These are phyloP conservation scores for Myrmaecium sp. DNA, from an alignment of 2,329 filamentous ascomycete genomes.

Conservation along the genomic window DNA sequence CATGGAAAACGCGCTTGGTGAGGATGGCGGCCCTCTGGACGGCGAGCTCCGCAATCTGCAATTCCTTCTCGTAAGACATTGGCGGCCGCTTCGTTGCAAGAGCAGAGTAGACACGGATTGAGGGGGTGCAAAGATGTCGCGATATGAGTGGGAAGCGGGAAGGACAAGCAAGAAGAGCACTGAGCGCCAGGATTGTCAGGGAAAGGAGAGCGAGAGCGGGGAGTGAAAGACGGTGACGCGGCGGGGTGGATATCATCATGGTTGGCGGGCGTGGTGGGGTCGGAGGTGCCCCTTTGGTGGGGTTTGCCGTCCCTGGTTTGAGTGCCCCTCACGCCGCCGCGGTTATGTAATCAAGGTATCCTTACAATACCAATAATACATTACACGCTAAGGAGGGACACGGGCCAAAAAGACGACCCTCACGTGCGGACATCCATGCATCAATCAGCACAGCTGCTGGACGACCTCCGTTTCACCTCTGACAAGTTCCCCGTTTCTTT, in stretches of 20 bases:
- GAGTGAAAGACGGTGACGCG: conserved; percentile 13
- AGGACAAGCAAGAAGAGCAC: conserved; percentile 6
- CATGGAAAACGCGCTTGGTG: conserved; percentile 63
- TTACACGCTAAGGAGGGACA: too few species aligned
- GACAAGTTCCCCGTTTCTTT: too few species aligned
- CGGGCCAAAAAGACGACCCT: too few species aligned
- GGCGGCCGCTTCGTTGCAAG: conserved; percentile 4
- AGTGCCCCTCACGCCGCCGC: too few species aligned
- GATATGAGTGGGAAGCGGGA: conserved; percentile 8
- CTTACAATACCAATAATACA: too few species aligned
- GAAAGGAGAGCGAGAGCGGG: conserved; percentile 12
- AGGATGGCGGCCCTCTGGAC: conserved; percentile 68
- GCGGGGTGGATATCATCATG: conserved; percentile 16
- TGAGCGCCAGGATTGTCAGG: conserved; percentile 12
- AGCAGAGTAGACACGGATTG: conserved; percentile 5
- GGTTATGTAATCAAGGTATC: too few species aligned
- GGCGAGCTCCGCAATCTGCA: conserved; percentile 69
- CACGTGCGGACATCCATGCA: too few species aligned
- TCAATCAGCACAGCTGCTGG: too few species aligned
- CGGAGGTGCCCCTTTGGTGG: too few species aligned
- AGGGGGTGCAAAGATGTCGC: conserved; percentile 5
- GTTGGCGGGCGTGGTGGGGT: too few species aligned
- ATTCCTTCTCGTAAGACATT: conserved; percentile 53
- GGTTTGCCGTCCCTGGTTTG: too few species aligned
- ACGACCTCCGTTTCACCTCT: too few species aligned